Percentiles rank a stretch among this genome's conserved stretches.
These are phyloP conservation scores for Echria macrotheca DNA, from an alignment of 495 filamentous ascomycete species.

Conservation along the genomic window DNA sequence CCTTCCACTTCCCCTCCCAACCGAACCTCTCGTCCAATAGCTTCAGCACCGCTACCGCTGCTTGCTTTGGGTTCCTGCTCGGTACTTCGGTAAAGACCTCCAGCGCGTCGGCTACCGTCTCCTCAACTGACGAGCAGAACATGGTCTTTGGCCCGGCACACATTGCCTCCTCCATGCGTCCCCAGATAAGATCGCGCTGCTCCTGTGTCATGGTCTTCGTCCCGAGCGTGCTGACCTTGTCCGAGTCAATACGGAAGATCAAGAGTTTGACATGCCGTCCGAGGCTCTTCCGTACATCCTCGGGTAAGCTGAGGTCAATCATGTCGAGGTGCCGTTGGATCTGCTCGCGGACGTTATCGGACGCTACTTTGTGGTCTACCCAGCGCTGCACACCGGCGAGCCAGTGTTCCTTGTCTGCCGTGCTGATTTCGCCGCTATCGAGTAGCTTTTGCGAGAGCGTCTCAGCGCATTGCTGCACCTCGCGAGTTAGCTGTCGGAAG, in stretches of 20 bases:
- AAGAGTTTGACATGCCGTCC: constrained; percentile 10
- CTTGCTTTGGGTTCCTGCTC: constrained; percentile 5
- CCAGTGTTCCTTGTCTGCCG: constrained; percentile 8
- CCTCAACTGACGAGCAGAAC: constrained; percentile 12
- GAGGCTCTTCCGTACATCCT: not conserved
- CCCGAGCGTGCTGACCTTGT: not conserved
- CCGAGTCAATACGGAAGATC: constrained; percentile 6
- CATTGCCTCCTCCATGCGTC: constrained; percentile 11
- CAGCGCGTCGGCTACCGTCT: constrained; percentile 8
- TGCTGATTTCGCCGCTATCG: not conserved
- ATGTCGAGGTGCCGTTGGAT: constrained; percentile 19
- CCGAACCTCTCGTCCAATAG: constrained; percentile 15
- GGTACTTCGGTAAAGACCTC: constrained; percentile 8
- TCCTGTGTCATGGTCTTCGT: constrained; percentile 6
- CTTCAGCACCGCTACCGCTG: not conserved
- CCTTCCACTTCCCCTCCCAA: constrained; percentile 7
- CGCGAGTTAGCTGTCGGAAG: not conserved
- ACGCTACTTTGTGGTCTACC: constrained; percentile 9
- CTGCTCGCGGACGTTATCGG: constrained; percentile 10
- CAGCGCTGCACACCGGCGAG: constrained; percentile 6
- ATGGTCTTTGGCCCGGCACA: constrained; percentile 6
- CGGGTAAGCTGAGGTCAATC: constrained; percentile 11
- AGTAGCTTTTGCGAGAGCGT: not conserved
- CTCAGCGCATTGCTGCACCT: not conserved
- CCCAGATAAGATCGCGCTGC: constrained; percentile 8